Base-by-base conservation (phyloP, 495 filamentous ascomycete genomes). In the Cryomyces minteri region DNA sequence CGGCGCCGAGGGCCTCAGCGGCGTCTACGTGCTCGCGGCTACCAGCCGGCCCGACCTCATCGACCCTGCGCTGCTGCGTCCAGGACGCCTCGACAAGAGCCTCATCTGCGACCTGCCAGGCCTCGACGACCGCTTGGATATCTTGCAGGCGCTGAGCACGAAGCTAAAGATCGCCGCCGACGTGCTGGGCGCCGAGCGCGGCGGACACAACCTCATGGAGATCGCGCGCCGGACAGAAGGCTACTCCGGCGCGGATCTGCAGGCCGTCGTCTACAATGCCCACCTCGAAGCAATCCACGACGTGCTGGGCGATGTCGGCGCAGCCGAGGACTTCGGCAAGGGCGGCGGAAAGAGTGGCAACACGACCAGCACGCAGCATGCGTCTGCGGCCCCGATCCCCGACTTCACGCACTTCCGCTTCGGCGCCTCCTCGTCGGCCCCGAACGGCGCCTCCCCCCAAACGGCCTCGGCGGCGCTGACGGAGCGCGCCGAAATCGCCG, bases 211-310 rank as follows among this genome's bases (percentile, higher is more conserved):
- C n/a, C 44, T 84, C 7, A 48, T 46, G 1, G 83, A 90, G 50
- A 70, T 96, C 8, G 88, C 84, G 1, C 62, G 64, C 2, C 62
- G 72, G 37, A 95, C 88, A 0, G 84, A 86, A 48, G 90, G 90
- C n/a, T 94, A 90, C 57, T 85, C 83, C 0, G 90, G 90, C 1
- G 90, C 90, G 0, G 90, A 98, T 67, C 65, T 98, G 12, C 92
- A 95, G 60, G 90, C 90, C 0, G 73, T 98, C 7, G 74, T 96
- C 11, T 94, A 92, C 48, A 96, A 98, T 51, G 90, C 90, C 4
- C 90, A 98, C 60, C 69, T 98, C 5, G 92, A 96, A 61, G 90
- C 90, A 29, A 92, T 98, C 47, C 90, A 98, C 49, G 87, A 93
- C 48, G 75, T 88, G 2, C 73, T 98, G 4, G 80, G 77, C 9